Conservation (phyloP, 2,329 filamentous ascomycete species). For the Tolypocladium tundrense region DNA sequence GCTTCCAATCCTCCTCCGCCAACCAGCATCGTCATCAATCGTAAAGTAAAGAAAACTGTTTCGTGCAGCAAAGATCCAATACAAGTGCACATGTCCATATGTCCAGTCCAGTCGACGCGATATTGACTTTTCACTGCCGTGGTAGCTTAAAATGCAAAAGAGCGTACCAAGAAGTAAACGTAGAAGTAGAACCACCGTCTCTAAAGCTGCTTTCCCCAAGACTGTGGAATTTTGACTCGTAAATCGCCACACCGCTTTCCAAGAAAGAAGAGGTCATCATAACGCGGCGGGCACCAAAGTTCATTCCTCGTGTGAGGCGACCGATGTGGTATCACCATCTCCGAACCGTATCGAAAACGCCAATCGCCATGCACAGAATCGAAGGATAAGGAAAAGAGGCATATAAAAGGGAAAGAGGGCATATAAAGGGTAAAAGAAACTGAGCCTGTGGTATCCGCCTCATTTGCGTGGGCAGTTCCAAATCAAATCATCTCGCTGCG, state of each 20-base stretch:
- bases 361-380: background rate
- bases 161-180: slow-evolving; percentile 2
- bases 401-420: too few relatives aligned
- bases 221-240: background rate
- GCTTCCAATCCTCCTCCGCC: background rate
- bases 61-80: background rate
- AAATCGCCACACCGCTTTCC: background rate
- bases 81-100: background rate
- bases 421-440: background rate
- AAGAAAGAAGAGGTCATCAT: background rate
- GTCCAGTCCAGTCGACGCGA: background rate
- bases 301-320: background rate
- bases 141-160: background rate
- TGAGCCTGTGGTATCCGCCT: background rate
- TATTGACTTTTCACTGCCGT: background rate
- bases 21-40: slow-evolving; percentile 7
- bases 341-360: background rate
- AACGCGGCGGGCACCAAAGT: background rate
- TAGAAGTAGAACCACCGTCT: background rate
- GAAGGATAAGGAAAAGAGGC: background rate
- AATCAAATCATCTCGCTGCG: slow-evolving; percentile 44
- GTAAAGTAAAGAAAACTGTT: slow-evolving; percentile 4
- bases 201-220: background rate
- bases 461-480: background rate
- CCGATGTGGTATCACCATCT: background rate